Evolutionary conservation across 2,329 filamentous ascomycete species (phyloP), one percentile per base, ranked within the genome.

Genomic region (Achaetomium macrosporum): DNA sequence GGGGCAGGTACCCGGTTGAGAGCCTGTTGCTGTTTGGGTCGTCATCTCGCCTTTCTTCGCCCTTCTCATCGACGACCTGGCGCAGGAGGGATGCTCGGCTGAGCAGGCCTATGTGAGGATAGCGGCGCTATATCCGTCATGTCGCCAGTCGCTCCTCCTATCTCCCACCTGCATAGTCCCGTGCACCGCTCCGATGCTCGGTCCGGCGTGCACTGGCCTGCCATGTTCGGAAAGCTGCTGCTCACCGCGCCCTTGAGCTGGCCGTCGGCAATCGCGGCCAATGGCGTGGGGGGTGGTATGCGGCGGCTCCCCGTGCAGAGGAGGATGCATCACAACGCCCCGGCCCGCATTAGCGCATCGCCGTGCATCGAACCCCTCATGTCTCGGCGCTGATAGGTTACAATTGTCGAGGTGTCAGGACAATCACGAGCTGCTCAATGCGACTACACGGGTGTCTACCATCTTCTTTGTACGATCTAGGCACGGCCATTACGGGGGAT

Each of bases 121-220:
- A 19, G n/a, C 19, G 15, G 19, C 9, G 10, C n/a, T 41, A 33
- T 41, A 46, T 42, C 36, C 29, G 19, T 36, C 20, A 12, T 13
- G 15, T 31, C n/a, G n/a, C 15, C 17, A 16, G 16, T 19, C n/a
- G 19, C 40, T 42, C 40, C 12, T 29, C 20, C 13, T 33, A 29
- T 25, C 48, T 45, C 41, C 47, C 5, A 13, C 20, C 16, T n/a
- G 33, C 8, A 1, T 5, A 43, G 15, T 19, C n/a, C n/a, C n/a
- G n/a, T n/a, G n/a, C 25, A 33, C 16, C 16, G 13, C 42, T 52
- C 43, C 44, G 44, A 47, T 47, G n/a, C 17, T 47, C 39, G 44
- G 44, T 47, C 43, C 43, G 9, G 19, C 3, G 44, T 12, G n/a
- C 3, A 20, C 2, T 16, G 19, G 20, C 39, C 39, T 47, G 42